Conservation (phyloP, 208 protist species). For the Acanthamoeba castellanii region DNA sequence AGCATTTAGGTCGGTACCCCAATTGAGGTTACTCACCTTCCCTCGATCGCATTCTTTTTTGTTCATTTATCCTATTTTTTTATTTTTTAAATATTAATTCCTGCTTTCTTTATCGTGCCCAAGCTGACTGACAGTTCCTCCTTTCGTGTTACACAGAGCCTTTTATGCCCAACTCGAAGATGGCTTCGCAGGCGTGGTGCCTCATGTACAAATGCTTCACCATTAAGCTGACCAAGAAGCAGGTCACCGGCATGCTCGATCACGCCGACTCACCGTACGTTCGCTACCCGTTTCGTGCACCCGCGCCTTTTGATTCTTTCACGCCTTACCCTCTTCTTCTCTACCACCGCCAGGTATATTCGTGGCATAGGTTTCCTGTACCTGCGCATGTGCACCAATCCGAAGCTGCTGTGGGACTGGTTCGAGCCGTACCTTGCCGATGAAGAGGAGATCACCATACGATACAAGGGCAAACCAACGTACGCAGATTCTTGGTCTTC, state of each 20-base stretch:
- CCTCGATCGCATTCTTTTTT: not conserved
- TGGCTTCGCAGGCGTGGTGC: conserved; percentile 80
- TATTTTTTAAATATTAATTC: not conserved
- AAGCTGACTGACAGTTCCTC: not conserved
- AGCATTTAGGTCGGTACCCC: conserved; percentile 81
- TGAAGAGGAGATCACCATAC: conserved; percentile 68
- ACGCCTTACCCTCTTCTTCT: not conserved
- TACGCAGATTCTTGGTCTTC: not conserved
- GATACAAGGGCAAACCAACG: conserved; percentile 63
- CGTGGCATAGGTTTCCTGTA: conserved; percentile 82
- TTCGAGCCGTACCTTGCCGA: conserved; percentile 78
- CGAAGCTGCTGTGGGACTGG: conserved; percentile 79
- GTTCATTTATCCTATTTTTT: not conserved
- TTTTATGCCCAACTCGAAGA: conserved; percentile 83
- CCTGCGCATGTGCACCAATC: conserved; percentile 75
- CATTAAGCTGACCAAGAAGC: conserved; percentile 82
- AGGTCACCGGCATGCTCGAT: conserved; percentile 76
- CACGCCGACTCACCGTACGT: conserved; percentile 81
- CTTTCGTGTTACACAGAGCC: conserved; percentile 71
- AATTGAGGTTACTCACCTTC: conserved; percentile 18
- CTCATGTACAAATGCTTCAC: conserved; percentile 83
- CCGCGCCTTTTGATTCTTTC: not conserved
- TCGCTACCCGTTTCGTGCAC: not conserved
- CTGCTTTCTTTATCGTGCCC: not conserved
- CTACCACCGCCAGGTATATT: conserved; percentile 53